Conservation (phyloP, 2,329 filamentous ascomycete genomes). For the Colletotrichum cuscutae region DNA sequence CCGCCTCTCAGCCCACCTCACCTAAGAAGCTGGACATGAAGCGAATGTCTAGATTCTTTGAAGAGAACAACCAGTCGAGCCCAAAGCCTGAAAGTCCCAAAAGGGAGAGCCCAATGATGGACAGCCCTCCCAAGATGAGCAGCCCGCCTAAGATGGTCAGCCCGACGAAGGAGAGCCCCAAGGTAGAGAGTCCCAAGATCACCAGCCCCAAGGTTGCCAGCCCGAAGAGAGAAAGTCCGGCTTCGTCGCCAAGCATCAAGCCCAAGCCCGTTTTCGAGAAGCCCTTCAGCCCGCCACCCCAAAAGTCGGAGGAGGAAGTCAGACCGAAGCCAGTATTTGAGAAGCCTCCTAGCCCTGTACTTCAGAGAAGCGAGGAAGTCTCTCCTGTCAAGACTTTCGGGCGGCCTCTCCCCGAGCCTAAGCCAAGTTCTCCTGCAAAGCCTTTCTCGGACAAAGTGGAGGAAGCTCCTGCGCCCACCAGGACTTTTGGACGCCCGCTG, state of each 20-base stretch:
- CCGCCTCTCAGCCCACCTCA: slow-evolving; percentile 55
- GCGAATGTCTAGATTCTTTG: slow-evolving; percentile 68
- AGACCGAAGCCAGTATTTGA: not conserved
- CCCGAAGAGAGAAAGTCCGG: not conserved
- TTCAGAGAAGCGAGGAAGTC: slow-evolving; percentile 36
- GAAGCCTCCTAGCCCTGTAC: slow-evolving; percentile 2
- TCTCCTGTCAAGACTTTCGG: slow-evolving; percentile 50
- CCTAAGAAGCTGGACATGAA: slow-evolving; percentile 69
- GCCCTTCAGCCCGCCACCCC: slow-evolving; percentile 11
- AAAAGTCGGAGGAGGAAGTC: slow-evolving; percentile 39
- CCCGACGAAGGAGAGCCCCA: slow-evolving; percentile 7
- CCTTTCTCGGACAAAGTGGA: slow-evolving; percentile 19
- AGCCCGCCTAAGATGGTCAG: slow-evolving; percentile 14
- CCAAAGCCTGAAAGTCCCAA: slow-evolving; percentile 34
- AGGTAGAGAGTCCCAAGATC: slow-evolving; percentile 9
- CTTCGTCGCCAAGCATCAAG: slow-evolving; percentile 23
- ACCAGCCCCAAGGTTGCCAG: slow-evolving; percentile 26
- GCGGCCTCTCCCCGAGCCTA: slow-evolving; percentile 41
- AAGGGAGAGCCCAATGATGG: not conserved
- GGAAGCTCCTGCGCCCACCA: slow-evolving; percentile 47
- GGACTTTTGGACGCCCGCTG: slow-evolving; percentile 44
- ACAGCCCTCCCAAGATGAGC: slow-evolving; percentile 34
- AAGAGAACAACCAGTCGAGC: slow-evolving; percentile 49
- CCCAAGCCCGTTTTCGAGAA: slow-evolving; percentile 33
- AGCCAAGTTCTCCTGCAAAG: slow-evolving; percentile 41